Conservation (phyloP, 352 stramenopile species). For the Paralagenidium karlingii region DNA sequence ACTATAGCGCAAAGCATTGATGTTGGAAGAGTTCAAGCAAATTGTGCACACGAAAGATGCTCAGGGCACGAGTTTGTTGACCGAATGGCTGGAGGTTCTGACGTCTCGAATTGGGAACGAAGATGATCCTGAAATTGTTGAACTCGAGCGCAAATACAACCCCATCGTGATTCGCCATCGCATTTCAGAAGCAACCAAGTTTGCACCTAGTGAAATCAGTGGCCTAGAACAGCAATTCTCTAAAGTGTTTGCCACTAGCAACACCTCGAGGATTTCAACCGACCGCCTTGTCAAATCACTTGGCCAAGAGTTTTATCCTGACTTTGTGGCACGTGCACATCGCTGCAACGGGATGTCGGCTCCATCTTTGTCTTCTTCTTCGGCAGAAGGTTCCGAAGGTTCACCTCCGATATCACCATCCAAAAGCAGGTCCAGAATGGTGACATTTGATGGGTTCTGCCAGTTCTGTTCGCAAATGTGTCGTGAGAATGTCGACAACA, state of each 20-base stretch:
- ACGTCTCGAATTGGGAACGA: slow-evolving; percentile 49
- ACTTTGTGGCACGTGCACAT: too few relatives aligned
- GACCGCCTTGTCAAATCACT: too few relatives aligned
- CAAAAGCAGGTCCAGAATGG: not conserved
- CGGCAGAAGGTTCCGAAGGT: too few relatives aligned
- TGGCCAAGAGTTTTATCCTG: too few relatives aligned
- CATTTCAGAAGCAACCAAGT: slow-evolving; percentile 56
- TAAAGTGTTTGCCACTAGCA: too few relatives aligned
- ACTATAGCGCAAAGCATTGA: too few relatives aligned
- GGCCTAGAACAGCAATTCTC: slow-evolving; percentile 63
- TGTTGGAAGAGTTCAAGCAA: slow-evolving; percentile 46
- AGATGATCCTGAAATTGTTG: slow-evolving; percentile 59
- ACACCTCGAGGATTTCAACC: too few relatives aligned
- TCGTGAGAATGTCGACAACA: slow-evolving; percentile 25
- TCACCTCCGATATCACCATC: too few relatives aligned
- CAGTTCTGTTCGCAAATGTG: slow-evolving; percentile 66
- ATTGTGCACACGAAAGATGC: slow-evolving; percentile 38
- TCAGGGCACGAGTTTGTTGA: slow-evolving; percentile 32
- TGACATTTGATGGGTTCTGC: slow-evolving; percentile 78
- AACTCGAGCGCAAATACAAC: slow-evolving; percentile 68
- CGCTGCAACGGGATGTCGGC: too few relatives aligned
- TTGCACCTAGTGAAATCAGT: slow-evolving; percentile 60
- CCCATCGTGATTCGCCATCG: slow-evolving; percentile 64
- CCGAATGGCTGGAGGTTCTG: slow-evolving; percentile 51
- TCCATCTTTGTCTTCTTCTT: too few relatives aligned